Base-by-base conservation (phyloP, 2,329 filamentous ascomycete species). In the Fusarium aywerte region DNA sequence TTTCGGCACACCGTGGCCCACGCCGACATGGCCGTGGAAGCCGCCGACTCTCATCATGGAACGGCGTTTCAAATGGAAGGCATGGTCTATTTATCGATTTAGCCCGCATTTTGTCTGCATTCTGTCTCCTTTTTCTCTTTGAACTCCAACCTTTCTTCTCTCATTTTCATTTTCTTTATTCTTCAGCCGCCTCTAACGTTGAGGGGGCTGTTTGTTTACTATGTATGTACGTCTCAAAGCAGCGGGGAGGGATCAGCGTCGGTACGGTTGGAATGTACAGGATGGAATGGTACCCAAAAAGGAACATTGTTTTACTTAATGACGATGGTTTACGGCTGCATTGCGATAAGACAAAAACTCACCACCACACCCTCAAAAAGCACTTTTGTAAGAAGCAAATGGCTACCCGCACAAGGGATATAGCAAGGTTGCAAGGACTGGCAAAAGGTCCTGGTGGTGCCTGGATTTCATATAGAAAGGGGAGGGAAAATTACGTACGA, bases 301-400 rank as follows among this genome's bases (percentile, higher is more conserved):
- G 70, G 60, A 72, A 68, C 58, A 68, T 67, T 65, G 62, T 72
- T 73, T 72, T 62, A 65, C 50, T 59, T 73, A 71, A 73, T 73
- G 71, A 73, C 70, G 69, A 73, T 71, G 62, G 67, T 69, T 74
- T 69, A 74, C 72, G 72, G 72, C 72, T 73, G 70, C 64, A 73
- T 70, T 73, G 70, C 68, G 64, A 73, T 45, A 70, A 66, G 61
- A 70, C 64, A 57, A 67, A 63, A 67, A 68, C 68, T 64, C 62
- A 72, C 54, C 60, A 63, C 54, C 62, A 63, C 40, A 47, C 54
- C 50, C 25, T 31, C 45, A 49, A 50, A 27, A 38, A 60, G 51
- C 36, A 67, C 40, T 58, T 49, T 48, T 33, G 42, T 40, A 43
- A 33, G 50, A 29, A 32, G 51, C 32, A 35, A 57, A 43, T 29